Base-by-base conservation (phyloP, 2,329 filamentous ascomycete genomes). In the Knoxdaviesia proteae region DNA sequence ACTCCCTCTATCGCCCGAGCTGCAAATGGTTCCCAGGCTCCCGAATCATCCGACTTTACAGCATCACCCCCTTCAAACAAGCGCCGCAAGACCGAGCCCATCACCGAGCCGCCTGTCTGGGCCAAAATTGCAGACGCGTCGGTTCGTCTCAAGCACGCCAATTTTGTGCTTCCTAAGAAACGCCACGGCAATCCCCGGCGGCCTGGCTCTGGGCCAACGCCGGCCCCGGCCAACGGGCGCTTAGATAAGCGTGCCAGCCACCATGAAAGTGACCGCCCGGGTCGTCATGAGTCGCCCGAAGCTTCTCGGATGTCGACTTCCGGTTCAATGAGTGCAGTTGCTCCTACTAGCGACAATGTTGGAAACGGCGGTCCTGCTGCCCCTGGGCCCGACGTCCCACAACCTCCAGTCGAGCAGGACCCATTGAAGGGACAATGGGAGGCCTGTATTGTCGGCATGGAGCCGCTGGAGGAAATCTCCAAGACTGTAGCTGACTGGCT, bases 401-500 rank as follows among this genome's bases (percentile, higher is more conserved):
- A 20, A 3, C 20, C 20, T 20, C 20, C 20, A 20, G 20, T 20
- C 20, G 20, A 20, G 20, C 20, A 20, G 20, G 20, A 20, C 20
- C 20, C 20, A 20, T 20, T 20, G 20, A 20, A 20, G 4, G 70
- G 70, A 0, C 62, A 67, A 1, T 80, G 77, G 75, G 77, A 81
- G 51, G 60, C 67, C 30, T 73, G 77, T 34, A 77, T 93, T 39
- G 78, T 75, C 2, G 76, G 80, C 40, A 64, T 72, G 7, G 74
- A 76, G 46, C 81, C 82, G 0, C 70, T 76, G 44, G 81, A 90
- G 50, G 77, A 87, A 47, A 60, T 90, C 7, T 75, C 76, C n/a
- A 80, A 77, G 51, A 57, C 67, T 11, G 68, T 93, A n/a, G 82
- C 80, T 47, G 82, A 93, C 54, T 93, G 86, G 52, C 62, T 94